Percentiles rank a stretch among this genome's conserved stretches.
These are phyloP conservation scores for Cymbopogon citratus DNA, from an alignment of 176 grass and related monocot species.

Conservation along the genomic window DNA sequence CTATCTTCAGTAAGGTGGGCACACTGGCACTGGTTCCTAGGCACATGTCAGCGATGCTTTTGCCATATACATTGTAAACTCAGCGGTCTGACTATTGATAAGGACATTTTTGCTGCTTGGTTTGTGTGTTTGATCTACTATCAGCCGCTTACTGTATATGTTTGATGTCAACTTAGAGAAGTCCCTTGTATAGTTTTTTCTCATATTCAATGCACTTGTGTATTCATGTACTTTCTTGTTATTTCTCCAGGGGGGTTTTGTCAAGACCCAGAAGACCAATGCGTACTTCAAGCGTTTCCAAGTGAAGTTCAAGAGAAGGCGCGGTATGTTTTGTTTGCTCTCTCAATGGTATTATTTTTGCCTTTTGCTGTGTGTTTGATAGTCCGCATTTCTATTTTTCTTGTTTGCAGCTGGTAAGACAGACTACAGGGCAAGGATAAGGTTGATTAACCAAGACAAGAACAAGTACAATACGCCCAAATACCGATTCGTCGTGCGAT, in stretches of 20 bases:
- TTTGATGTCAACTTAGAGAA: background rate
- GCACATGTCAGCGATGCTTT: background rate
- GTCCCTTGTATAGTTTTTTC: background rate
- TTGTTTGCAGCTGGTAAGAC: constrained; percentile 52
- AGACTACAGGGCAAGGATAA: constrained; percentile 61
- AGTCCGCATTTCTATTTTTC: background rate
- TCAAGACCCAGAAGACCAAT: constrained; percentile 54
- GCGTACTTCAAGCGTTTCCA: constrained; percentile 74
- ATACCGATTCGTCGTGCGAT: constrained; percentile 61
- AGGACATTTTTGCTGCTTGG: background rate
- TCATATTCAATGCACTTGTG: background rate
- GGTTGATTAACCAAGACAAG: constrained; percentile 69
- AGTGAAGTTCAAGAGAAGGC: constrained; percentile 66
- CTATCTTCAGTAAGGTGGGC: background rate
- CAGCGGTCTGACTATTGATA: background rate
- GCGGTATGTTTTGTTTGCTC: background rate
- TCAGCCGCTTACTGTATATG: background rate
- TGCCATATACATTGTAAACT: background rate
- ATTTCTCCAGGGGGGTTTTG: constrained; percentile 25
- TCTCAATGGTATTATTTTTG: background rate
- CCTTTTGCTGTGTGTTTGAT: background rate
- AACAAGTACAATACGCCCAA: constrained; percentile 69
- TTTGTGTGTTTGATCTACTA: background rate
- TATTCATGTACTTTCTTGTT: background rate
- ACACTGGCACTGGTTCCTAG: background rate